Evolutionary conservation across 164 flowering plant species (phyloP).

Genomic region (Chimonanthus praecox): DNA sequence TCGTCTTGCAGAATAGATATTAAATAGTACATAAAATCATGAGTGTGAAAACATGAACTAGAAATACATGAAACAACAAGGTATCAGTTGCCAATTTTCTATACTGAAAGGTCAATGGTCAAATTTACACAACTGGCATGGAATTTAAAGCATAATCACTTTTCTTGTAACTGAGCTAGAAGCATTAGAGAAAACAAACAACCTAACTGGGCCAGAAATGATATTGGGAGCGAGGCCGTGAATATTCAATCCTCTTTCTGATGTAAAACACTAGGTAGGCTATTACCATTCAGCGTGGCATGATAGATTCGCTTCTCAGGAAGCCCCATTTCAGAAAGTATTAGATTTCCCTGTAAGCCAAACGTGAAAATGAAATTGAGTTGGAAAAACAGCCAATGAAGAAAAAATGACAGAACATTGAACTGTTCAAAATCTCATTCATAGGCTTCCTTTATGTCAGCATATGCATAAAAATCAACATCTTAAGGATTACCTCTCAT

Average conservation of each 20-base stretch:
- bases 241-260: not conserved
- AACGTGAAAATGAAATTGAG: not conserved
- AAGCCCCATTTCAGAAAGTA: constrained; percentile 72
- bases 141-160: too few species aligned
- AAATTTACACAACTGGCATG: not conserved
- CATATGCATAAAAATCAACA: too few species aligned
- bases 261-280: constrained; percentile 57
- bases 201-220: too few species aligned
- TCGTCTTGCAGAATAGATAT: not conserved
- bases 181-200: too few species aligned
- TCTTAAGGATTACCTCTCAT: too few species aligned
- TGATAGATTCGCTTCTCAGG: constrained; percentile 90
- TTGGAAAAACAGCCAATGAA: not conserved
- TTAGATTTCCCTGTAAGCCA: constrained; percentile 67
- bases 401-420: not conserved
- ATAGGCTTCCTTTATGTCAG: too few species aligned
- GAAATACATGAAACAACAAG: too few species aligned
- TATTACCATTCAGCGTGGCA: constrained; percentile 89
- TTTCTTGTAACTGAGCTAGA: too few species aligned
- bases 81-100: not conserved
- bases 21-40: too few species aligned
- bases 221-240: not conserved
- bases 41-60: too few species aligned
- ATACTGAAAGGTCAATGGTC: not conserved
- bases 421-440: too few species aligned